phyloP scores from a whole-genome alignment of 768 basidiomycete genomes.

The Asterophora parasitica region DNA sequence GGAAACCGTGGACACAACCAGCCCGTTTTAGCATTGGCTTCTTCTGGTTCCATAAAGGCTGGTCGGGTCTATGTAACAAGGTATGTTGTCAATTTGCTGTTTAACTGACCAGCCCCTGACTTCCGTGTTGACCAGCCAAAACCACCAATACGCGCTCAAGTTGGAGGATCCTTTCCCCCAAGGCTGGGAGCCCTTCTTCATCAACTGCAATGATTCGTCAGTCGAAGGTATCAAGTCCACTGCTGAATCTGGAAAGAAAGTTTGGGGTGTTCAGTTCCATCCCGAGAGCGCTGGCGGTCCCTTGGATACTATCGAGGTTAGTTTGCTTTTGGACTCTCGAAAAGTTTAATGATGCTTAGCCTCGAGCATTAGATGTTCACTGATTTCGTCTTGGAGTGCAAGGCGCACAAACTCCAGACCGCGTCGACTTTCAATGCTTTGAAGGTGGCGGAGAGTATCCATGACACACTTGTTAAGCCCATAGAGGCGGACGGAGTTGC shows the following conservation, averaged over 20 bases:
- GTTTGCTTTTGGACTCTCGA: constrained; percentile 17
- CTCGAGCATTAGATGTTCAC: constrained; percentile 72
- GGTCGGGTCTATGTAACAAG: constrained; percentile 97
- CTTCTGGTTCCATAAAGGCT: constrained; percentile 87
- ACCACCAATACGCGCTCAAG: constrained; percentile 97
- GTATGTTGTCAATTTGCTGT: constrained; percentile 30
- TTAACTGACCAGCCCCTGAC: constrained; percentile 4
- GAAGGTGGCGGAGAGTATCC: background rate
- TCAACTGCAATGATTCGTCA: constrained; percentile 98
- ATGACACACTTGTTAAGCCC: constrained; percentile 8
- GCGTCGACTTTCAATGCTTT: constrained; percentile 7
- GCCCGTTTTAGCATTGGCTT: constrained; percentile 94
- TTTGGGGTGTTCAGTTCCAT: constrained; percentile 99
- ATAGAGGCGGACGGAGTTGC: constrained; percentile 8
- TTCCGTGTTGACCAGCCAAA: constrained; percentile 54
- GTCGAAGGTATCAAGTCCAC: constrained; percentile 99
- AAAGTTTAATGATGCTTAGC: constrained; percentile 3
- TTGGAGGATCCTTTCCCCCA: constrained; percentile 92
- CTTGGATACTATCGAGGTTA: constrained; percentile 93
- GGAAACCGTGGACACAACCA: constrained; percentile 99
- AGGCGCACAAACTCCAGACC: constrained; percentile 42
- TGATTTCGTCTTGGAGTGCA: constrained; percentile 84
- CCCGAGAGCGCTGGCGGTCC: constrained; percentile 99
- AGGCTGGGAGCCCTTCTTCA: constrained; percentile 99
- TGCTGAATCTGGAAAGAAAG: constrained; percentile 75